A percentile compares a stretch with the other conserved stretches of the same genome.
Conservation (phyloP, 352 stramenopile genomes). For the Phytopythium delawarense region DNA sequence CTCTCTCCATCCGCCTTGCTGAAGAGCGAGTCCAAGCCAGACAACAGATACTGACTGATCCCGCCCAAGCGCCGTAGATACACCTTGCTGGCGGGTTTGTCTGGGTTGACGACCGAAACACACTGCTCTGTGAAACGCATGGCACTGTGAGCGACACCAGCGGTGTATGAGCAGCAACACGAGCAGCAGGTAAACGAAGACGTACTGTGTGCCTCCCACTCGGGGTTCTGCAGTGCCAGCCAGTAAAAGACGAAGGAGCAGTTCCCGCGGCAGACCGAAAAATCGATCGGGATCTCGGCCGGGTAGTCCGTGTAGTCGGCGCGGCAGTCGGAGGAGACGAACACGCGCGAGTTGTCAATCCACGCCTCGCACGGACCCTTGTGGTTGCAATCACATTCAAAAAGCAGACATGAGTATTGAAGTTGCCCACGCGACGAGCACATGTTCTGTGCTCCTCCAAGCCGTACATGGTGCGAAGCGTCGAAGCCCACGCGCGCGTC, state of each 20-base stretch:
- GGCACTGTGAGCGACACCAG: background rate
- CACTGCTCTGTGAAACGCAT: conserved; percentile 20
- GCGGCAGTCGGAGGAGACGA: conserved; percentile 36
- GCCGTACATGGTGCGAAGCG: conserved; percentile 28
- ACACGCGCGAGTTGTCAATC: conserved; percentile 35
- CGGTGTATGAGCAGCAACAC: background rate
- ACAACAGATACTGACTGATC: background rate
- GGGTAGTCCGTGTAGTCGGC: conserved; percentile 34
- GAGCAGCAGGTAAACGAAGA: background rate
- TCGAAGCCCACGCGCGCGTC: conserved; percentile 34
- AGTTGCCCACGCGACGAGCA: background rate
- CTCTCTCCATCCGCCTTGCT: background rate
- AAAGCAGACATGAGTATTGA: background rate
- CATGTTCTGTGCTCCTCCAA: background rate
- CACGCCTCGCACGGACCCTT: conserved; percentile 44
- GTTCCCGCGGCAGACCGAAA: conserved; percentile 37
- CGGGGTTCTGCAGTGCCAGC: conserved; percentile 41
- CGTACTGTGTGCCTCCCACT: conserved; percentile 58
- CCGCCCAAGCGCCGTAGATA: background rate
- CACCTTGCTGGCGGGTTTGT: background rate
- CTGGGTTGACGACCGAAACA: conserved; percentile 25
- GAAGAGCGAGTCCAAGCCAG: conserved; percentile 1
- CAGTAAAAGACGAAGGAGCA: conserved; percentile 62
- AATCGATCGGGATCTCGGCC: conserved; percentile 48
- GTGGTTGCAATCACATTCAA: no score